A percentile compares a stretch with the other conserved stretches of the same genome.
phyloP scores from a whole-genome alignment of 2,329 filamentous ascomycete species.

The Talaromyces sp. region DNA sequence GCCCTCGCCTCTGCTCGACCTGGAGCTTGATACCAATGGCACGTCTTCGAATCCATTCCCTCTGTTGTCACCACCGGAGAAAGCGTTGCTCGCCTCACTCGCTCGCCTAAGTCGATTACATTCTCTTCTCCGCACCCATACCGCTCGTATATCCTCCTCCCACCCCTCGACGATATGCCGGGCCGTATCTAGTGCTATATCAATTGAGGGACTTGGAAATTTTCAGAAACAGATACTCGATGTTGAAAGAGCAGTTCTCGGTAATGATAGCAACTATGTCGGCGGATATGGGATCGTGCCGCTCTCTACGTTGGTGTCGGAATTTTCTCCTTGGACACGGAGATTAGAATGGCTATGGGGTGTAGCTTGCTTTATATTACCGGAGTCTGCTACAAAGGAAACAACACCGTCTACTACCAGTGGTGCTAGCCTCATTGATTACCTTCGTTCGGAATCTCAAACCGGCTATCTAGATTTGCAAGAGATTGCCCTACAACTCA shows the following conservation, averaged over 20 bases:
- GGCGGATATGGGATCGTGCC: conserved; percentile 94
- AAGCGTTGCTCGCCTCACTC: conserved; percentile 73
- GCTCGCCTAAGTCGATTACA: conserved; percentile 77
- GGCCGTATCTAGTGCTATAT: conserved; percentile 77
- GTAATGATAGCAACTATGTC: conserved; percentile 73
- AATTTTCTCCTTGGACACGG: conserved; percentile 85
- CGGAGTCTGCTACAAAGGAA: conserved; percentile 34
- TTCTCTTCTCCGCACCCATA: conserved; percentile 66
- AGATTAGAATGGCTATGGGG: conserved; percentile 83
- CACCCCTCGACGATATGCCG: conserved; percentile 83
- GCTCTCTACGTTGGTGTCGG: conserved; percentile 75
- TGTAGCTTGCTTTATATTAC: conserved; percentile 67
- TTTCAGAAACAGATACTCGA: conserved; percentile 84
- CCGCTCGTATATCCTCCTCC: conserved; percentile 63
- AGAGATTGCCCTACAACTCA: conserved; percentile 68
- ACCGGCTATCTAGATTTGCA: conserved; percentile 89
- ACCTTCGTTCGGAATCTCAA: conserved; percentile 70
- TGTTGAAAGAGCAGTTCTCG: conserved; percentile 76
- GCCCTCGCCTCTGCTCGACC: conserved; percentile 78
- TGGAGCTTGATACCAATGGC: conserved; percentile 48
- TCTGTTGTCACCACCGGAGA: conserved; percentile 72
- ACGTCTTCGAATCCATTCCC: conserved; percentile 52
- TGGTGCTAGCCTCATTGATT: conserved; percentile 74
- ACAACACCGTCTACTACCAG: conserved; percentile 39
- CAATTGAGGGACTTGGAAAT: conserved; percentile 68